Conservation (phyloP, 352 stramenopile genomes). For the Blastocystis sp. region DNA sequence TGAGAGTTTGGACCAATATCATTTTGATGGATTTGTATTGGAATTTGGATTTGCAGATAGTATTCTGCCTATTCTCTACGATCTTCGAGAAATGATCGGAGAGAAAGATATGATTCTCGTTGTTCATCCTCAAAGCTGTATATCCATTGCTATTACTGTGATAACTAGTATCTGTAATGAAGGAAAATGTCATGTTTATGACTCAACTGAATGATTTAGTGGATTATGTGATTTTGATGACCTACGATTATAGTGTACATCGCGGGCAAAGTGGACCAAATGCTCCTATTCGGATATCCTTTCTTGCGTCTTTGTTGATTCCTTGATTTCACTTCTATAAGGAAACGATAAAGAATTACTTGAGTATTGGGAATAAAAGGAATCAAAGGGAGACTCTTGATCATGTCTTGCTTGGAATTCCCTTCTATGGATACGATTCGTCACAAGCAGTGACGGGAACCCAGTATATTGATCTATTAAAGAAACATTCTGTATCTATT, state of each 20-base stretch:
- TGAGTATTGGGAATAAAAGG: background rate
- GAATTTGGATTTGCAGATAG: slow-evolving; percentile 21
- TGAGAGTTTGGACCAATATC: background rate
- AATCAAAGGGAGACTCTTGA: background rate
- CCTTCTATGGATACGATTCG: slow-evolving; percentile 50
- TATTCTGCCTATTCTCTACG: background rate
- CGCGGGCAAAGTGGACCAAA: slow-evolving; percentile 26
- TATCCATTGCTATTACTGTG: background rate
- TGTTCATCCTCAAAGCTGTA: background rate
- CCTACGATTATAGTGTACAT: slow-evolving; percentile 44
- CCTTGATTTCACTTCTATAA: slow-evolving; percentile 30
- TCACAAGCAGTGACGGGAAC: background rate
- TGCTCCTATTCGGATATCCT: slow-evolving; percentile 51
- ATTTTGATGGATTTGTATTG: slow-evolving; percentile 63
- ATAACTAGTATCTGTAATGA: background rate
- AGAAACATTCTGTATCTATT: background rate
- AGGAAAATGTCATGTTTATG: background rate
- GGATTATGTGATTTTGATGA: slow-evolving; percentile 62
- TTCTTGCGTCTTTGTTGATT: background rate
- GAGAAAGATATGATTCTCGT: slow-evolving; percentile 21
- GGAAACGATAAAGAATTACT: background rate
- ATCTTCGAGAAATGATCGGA: background rate
- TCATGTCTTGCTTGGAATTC: slow-evolving; percentile 41
- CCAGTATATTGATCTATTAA: slow-evolving; percentile 1
- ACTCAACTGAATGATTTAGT: background rate